These are phyloP conservation scores for Quercus lobata DNA, from an alignment of 331 rosid species.

Conservation along the genomic window DNA sequence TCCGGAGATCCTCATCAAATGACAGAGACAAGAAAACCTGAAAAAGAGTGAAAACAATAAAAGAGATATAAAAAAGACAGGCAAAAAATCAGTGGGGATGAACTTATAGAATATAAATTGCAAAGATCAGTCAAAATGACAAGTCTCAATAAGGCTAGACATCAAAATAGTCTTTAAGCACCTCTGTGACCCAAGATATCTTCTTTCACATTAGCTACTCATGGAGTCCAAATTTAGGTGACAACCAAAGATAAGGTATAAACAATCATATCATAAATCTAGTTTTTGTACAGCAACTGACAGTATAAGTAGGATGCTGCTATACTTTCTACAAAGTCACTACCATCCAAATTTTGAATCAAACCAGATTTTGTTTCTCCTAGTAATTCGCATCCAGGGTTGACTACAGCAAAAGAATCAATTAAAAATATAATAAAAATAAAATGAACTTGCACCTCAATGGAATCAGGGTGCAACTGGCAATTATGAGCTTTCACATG, in stretches of 20 bases:
- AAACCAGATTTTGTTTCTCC: neutral
- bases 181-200: neutral
- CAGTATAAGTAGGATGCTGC: neutral
- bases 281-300: neutral
- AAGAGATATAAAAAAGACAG: neutral
- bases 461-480: conserved; percentile 78
- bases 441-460: conserved; percentile 45
- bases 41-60: conserved; percentile 22
- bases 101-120: neutral
- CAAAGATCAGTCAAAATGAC: neutral
- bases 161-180: neutral
- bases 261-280: neutral
- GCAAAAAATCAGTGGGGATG: neutral
- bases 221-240: neutral
- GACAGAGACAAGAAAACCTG: conserved; percentile 85
- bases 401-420: neutral
- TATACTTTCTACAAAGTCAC: neutral
- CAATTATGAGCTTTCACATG: conserved; percentile 75
- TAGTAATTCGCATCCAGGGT: neutral
- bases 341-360: neutral
- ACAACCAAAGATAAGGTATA: neutral
- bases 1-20: conserved; percentile 79
- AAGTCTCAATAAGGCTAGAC: neutral
- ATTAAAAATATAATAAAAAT: neutral
- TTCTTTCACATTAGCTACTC: too few species aligned